phyloP scores from a whole-genome alignment of 306 rosid species.

The Aeschynomene evenia region DNA sequence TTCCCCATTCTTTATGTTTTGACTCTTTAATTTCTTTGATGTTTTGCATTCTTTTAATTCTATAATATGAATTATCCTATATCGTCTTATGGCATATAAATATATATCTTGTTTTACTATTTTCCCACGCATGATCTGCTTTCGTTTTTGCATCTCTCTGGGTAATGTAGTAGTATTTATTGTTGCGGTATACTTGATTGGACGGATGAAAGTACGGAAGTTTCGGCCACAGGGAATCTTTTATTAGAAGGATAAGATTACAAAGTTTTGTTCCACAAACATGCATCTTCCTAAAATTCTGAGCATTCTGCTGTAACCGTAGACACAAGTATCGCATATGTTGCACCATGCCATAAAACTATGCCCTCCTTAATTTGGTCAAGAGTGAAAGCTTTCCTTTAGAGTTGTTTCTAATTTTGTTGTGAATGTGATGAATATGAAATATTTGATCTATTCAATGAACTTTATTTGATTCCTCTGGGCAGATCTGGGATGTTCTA shows the following conservation, averaged over 20 bases:
- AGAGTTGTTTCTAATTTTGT: not conserved
- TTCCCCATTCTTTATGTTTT: not conserved
- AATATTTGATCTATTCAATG: not conserved
- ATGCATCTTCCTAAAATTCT: not conserved
- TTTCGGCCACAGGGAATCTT: not conserved
- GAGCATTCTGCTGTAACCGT: not conserved
- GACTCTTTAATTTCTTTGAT: not conserved
- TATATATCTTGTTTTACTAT: not conserved
- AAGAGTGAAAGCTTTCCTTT: not conserved
- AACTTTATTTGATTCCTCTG: not conserved
- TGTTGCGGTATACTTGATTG: not conserved
- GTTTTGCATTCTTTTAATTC: not conserved
- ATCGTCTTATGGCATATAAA: not conserved
- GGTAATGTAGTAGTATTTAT: not conserved
- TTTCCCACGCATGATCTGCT: not conserved
- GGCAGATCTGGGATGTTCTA: slow-evolving; percentile 89
- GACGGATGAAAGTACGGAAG: not conserved
- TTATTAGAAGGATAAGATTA: not conserved
- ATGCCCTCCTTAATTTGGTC: not conserved
- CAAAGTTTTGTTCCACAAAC: not conserved
- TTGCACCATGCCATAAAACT: not conserved
- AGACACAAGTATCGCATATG: not conserved
- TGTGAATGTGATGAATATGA: not conserved
- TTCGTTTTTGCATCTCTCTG: not conserved
- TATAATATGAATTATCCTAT: not conserved